Evolutionary conservation across 1,284 basidiomycete genomes (phyloP), one percentile per base, ranked within the genome.

Genomic region (Rhodotorula sp.): DNA sequence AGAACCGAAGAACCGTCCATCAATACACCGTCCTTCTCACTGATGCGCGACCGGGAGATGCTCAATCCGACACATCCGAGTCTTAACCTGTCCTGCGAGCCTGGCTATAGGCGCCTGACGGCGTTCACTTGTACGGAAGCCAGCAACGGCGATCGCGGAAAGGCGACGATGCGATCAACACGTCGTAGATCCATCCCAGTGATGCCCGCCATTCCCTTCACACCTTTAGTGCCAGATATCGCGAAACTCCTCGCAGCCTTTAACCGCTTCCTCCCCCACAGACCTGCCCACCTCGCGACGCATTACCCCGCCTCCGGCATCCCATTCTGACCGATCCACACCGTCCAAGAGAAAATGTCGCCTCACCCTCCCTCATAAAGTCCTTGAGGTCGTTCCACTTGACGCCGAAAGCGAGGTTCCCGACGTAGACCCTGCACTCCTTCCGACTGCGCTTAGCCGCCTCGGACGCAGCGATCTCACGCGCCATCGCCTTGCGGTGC

Each of bases 331-430:
- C 50, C 50, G 11, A 15, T 10, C 5, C 11, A 87, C 50, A 54
- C 26, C 26, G 28, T 30, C 22, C 26, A 54, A 67, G 47, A 31
- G 24, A 22, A 59, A 50, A 30, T 44, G 40, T 15, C 30, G 83
- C 94, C 93, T 88, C 91, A 96, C 94, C 93, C 93, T 91, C 91
- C 88, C 89, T 86, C 92, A 95, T 94, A 81, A 94, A 95, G 88
- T 94, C 90, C 86, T 94, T 92, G 83, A 98, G 86, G 84, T 96
- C 93, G 83, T 91, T 88, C 84, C 94, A 96, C 83, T 90, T 94
- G 87, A 94, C 91, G 81, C 94, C 91, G 85, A 96, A 98, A 80
- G 89, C 91, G 82, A 98, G 87, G 82, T 98, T 98, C 79, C 94
- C 95, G 80, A 98, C 92, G 80, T 99, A 98, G 78, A 98, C 92